Evolutionary conservation across 176 grass and related monocot genomes (phyloP).

Genomic region (Stipa capillata): DNA sequence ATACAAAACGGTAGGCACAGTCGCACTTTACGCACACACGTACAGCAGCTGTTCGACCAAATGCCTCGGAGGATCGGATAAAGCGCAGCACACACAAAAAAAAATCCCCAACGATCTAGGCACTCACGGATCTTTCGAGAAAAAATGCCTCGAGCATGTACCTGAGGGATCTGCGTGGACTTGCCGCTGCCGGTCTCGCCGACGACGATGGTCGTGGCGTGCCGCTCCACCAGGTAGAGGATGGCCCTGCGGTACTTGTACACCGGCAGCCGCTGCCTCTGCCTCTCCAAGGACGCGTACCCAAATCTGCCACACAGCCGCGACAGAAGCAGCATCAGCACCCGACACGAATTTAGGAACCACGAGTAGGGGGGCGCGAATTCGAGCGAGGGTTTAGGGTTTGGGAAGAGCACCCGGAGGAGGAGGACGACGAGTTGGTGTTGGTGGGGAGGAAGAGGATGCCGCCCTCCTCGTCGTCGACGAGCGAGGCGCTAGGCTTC

Average conservation of each 20-base stretch:
- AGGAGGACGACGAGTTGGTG: slow-evolving; percentile 40
- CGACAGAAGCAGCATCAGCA: not conserved
- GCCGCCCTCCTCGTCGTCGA: slow-evolving; percentile 85
- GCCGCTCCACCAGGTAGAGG: slow-evolving; percentile 84
- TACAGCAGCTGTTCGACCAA: slow-evolving; percentile 17
- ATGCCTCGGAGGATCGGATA: not conserved
- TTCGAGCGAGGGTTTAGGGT: slow-evolving; percentile 38
- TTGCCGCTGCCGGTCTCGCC: slow-evolving; percentile 94
- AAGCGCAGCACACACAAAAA: not conserved
- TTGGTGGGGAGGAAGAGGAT: slow-evolving; percentile 51
- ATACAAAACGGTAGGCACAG: not conserved
- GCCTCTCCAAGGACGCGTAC: slow-evolving; percentile 64
- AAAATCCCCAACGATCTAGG: not conserved
- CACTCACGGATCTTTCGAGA: not conserved
- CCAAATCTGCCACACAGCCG: slow-evolving; percentile 41
- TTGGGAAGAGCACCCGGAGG: slow-evolving; percentile 47
- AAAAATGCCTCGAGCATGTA: slow-evolving; percentile 6
- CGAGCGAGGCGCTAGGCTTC: slow-evolving; percentile 57
- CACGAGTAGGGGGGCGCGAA: not conserved
- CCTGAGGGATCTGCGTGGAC: slow-evolving; percentile 94
- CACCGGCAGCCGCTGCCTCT: slow-evolving; percentile 67
- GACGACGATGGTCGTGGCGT: slow-evolving; percentile 77
- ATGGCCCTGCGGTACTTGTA: slow-evolving; percentile 86
- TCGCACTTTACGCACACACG: not conserved
- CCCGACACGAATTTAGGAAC: not conserved